Base-by-base conservation (phyloP, 768 basidiomycete genomes). In the Podaxis sp. region DNA sequence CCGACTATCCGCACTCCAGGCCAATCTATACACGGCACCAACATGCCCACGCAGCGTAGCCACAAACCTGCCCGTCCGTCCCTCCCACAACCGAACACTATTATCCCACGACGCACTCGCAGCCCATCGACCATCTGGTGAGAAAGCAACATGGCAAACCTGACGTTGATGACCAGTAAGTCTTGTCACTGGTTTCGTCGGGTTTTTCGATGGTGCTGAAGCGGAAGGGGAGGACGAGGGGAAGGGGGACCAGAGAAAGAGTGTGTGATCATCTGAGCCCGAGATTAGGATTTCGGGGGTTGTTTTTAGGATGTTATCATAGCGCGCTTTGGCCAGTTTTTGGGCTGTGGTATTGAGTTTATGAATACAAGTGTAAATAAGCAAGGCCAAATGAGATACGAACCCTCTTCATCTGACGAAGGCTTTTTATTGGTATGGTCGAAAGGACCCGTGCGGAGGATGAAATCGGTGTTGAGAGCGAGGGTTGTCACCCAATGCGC, bases 401-500 rank as follows among this genome's bases (percentile, higher is more conserved):
- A 50, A 92, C 93, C 95, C 78, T 97, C 90, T 72, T 87, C 88
- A 59, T 96, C 91, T 5, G 89, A 89, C 6, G 82, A 76, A 0
- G 95, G 91, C 59, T 82, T 83, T 75, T 91, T 95, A 49, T 84
- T 86, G 1, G 83, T 90, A 67, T 97, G 93, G 72, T 98, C 95
- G 68, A 91, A 99, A 0, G 96, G 95, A 0, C 96, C 96, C 0
- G 96, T 98, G 24, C 96, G 88, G 3, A 97, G 82, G 28, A 96
- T 87, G 70, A 96, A 97, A 72, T 99, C 96, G 10, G 96, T 96
- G 74, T 95, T 96, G 59, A 98, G 81, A 3, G 97, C 88, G 49
- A 99, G 85, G 0, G 96, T 99, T 20, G 96, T 99, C 7, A 99
- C 97, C 96, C 96, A 99, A 70, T 99, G 97, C 0, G 95, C 97